These are phyloP conservation scores for Phytophthora cryptogea DNA, from an alignment of 352 stramenopile species.

Conservation along the genomic window DNA sequence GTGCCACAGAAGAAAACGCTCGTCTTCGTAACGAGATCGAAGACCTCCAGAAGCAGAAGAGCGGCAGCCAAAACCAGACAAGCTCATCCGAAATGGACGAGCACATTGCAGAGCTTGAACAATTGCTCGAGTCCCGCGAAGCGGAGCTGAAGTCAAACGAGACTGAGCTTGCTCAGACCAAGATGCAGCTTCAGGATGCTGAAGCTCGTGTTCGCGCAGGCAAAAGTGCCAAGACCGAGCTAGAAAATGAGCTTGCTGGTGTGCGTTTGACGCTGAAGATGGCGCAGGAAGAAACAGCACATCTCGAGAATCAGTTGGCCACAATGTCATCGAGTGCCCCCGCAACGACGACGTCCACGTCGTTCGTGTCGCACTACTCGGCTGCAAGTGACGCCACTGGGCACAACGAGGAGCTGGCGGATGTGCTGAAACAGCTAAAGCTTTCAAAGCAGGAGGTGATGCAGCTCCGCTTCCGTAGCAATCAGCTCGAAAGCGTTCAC, in stretches of 20 bases:
- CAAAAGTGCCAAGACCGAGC: constrained; percentile 11
- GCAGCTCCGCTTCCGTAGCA: constrained; percentile 83
- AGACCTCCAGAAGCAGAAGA: constrained; percentile 25
- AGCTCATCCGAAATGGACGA: constrained; percentile 15
- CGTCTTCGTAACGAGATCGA: constrained; percentile 46
- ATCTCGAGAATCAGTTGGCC: constrained; percentile 56
- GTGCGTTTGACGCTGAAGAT: constrained; percentile 35
- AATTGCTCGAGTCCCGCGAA: constrained; percentile 28
- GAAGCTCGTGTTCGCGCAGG: constrained; percentile 15
- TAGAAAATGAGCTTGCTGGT: constrained; percentile 31
- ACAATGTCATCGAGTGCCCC: constrained; percentile 22
- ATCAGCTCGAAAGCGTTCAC: constrained; percentile 72
- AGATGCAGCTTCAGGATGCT: constrained; percentile 35
- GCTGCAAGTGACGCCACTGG: constrained; percentile 20
- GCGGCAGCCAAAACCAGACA: constrained; percentile 7
- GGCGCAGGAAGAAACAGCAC: constrained; percentile 31
- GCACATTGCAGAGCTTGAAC: constrained; percentile 25
- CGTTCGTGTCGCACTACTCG: constrained; percentile 33
- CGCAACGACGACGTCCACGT: constrained; percentile 23
- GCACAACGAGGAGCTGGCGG: constrained; percentile 50
- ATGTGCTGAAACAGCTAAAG: constrained; percentile 80
- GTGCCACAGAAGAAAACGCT: constrained; percentile 57
- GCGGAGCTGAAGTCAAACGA: constrained; percentile 25
- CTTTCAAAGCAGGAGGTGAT: constrained; percentile 80
- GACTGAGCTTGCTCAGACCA: constrained; percentile 23